phyloP scores from a whole-genome alignment of 805 yeast genomes.

The Clavispora carvajalis region DNA sequence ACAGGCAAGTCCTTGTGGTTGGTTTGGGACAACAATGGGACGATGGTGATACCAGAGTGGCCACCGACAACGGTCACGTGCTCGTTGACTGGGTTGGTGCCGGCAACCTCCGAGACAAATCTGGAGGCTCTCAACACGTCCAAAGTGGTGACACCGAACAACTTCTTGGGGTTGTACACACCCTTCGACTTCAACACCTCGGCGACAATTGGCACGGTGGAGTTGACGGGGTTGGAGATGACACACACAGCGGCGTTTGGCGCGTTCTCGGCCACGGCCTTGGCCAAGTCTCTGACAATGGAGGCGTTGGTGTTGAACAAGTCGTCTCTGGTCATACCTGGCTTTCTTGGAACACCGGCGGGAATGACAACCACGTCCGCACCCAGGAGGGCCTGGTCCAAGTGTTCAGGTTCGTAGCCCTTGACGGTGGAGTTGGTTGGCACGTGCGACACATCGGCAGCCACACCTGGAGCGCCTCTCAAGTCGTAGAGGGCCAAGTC shows the following conservation, averaged over 20 bases:
- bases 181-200: constrained; percentile 67
- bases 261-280: constrained; percentile 65
- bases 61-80: constrained; percentile 84
- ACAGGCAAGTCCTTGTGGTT: constrained; percentile 57
- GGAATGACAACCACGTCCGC: constrained; percentile 56
- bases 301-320: constrained; percentile 79
- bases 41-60: constrained; percentile 92
- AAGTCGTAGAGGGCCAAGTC: constrained; percentile 80
- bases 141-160: constrained; percentile 86
- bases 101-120: constrained; percentile 55
- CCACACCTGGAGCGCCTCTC: constrained; percentile 80
- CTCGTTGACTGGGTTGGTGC: constrained; percentile 45
- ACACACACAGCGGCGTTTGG: constrained; percentile 75
- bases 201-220: constrained; percentile 85
- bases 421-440: constrained; percentile 71
- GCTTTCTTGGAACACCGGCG: constrained; percentile 91
- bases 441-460: constrained; percentile 82
- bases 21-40: constrained; percentile 71
- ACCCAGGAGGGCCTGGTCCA: constrained; percentile 41
- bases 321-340: constrained; percentile 92
- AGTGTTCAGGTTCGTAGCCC: constrained; percentile 82
- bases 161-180: constrained; percentile 62
- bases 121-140: constrained; percentile 87
- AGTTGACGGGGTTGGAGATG: constrained; percentile 91
- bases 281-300: constrained; percentile 68